These are phyloP conservation scores for Debaryomyces maramus DNA, from an alignment of 805 yeast species.

Conservation along the genomic window DNA sequence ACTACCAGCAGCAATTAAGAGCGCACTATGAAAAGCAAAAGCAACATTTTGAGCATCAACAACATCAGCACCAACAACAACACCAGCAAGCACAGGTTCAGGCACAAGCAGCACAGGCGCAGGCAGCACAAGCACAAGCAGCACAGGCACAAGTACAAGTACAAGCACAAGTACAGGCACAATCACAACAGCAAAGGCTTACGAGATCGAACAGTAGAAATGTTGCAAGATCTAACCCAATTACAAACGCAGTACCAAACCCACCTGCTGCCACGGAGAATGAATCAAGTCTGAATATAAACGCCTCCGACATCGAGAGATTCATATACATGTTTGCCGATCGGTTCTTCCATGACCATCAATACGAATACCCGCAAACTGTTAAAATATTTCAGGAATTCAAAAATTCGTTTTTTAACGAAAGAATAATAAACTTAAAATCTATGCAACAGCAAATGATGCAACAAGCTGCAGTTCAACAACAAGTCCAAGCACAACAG, in stretches of 20 bases:
- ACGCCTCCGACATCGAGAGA: constrained; percentile 37
- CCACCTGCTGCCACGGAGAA: constrained; percentile 3
- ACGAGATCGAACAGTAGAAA: constrained; percentile 8
- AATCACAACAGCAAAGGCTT: constrained; percentile 7
- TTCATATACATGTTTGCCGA: constrained; percentile 44
- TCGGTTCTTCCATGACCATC: constrained; percentile 40
- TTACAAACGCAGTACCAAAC: constrained; percentile 4
- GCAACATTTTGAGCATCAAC: constrained; percentile 6
- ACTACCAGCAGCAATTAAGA: constrained; percentile 24
- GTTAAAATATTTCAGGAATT: constrained; percentile 44
- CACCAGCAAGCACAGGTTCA: constrained; percentile 10
- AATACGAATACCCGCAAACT: constrained; percentile 44
- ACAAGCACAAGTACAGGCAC: constrained; percentile 13
- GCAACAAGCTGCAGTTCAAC: constrained; percentile 10
- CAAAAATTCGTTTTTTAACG: constrained; percentile 41
- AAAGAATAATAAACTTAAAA: constrained; percentile 35
- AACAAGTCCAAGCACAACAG: constrained; percentile 9
- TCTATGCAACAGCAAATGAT: constrained; percentile 19
- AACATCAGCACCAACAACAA: constrained; percentile 9
- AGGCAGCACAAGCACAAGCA: constrained; percentile 9
- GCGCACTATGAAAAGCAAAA: constrained; percentile 25
- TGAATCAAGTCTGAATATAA: constrained; percentile 13
- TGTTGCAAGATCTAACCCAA: constrained; percentile 2
- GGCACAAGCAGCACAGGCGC: constrained; percentile 9
- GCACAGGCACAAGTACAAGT: constrained; percentile 6